Evolutionary conservation across 345 rosid species (phyloP), one percentile per base, ranked within the genome.

Genomic region (Camelina neglecta): DNA sequence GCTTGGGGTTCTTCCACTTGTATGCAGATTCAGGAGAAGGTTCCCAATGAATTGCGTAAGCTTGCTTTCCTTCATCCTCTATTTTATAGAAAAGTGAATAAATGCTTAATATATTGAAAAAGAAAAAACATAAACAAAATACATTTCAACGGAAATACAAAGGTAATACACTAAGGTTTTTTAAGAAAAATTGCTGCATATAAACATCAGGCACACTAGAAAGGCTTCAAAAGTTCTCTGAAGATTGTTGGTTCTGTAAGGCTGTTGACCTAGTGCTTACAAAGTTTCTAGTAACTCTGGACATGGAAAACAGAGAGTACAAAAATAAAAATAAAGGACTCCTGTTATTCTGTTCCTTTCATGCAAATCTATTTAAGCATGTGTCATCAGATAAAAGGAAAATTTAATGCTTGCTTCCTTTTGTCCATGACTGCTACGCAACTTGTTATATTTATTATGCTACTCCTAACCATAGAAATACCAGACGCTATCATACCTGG

Each of bases 31-130:
- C 93, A 44, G 93, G 97, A 49, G 98, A 80, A 41, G 96, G 98
- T 72, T 94, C 97, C 98, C 98, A 94, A 71, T 94, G 98, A 76
- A 92, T 81, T 42, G 98, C 98, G 63, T 81, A 94, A 71, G 91
- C 88, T 85, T 89, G 91, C 48, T 86, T 84, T 50, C 87, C 97
- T 48, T 85, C 89, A 8, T 84, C 85, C 79, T 85, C 97, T 92
- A 63, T 42, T 31, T 54, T 0, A 65, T 9, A 44, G 11, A 78
- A 44, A 24, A 73, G 6, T 53, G 69, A 36, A 9, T 21, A 21
- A 41, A 59, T 50, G 57, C 48, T 65, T 49, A 4, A 36, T 20
- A 3, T 68, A 13, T 57, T 13, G 16, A 64, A 35, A 39, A 26
- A 44, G 29, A 20, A 23, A 41, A 23, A 41, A 5, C 1, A 6